Conservation (phyloP, 2,329 filamentous ascomycete species). For the Pseudogymnoascus sp. region DNA sequence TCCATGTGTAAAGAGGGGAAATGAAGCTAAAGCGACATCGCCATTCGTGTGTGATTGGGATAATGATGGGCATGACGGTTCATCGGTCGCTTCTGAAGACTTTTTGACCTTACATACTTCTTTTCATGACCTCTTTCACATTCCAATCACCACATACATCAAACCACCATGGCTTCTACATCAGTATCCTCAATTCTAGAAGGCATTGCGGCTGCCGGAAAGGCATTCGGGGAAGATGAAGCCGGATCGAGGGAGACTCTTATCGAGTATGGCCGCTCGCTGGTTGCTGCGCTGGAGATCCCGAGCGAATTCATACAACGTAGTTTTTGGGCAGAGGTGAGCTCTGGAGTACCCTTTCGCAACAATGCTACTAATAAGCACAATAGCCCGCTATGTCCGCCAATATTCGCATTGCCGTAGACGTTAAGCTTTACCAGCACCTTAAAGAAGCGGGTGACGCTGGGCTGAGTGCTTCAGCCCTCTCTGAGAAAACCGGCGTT, state of each 20-base stretch:
- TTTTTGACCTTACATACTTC: not conserved
- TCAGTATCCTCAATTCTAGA: not conserved
- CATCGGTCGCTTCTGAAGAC: not conserved
- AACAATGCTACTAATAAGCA: not conserved
- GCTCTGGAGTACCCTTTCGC: not conserved
- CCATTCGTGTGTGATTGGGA: not conserved
- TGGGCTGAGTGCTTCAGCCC: not conserved
- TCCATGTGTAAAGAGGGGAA: not conserved
- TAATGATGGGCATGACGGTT: not conserved
- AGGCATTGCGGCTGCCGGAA: conserved; percentile 20
- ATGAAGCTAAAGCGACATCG: not conserved
- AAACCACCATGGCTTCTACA: not conserved
- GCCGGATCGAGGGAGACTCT: conserved; percentile 32
- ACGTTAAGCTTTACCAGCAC: not conserved
- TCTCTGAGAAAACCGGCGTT: not conserved
- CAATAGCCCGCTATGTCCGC: conserved; percentile 31
- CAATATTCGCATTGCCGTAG: conserved; percentile 13
- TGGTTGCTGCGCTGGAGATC: conserved; percentile 24
- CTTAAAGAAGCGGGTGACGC: not conserved
- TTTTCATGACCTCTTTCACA: not conserved
- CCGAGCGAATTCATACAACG: not conserved
- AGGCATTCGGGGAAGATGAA: conserved; percentile 28
- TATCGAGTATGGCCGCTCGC: conserved; percentile 30
- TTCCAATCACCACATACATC: not conserved
- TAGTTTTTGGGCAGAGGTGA: no score